Base-by-base conservation (phyloP, 2,329 filamentous ascomycete species). In the Lecanosticta acicola region DNA sequence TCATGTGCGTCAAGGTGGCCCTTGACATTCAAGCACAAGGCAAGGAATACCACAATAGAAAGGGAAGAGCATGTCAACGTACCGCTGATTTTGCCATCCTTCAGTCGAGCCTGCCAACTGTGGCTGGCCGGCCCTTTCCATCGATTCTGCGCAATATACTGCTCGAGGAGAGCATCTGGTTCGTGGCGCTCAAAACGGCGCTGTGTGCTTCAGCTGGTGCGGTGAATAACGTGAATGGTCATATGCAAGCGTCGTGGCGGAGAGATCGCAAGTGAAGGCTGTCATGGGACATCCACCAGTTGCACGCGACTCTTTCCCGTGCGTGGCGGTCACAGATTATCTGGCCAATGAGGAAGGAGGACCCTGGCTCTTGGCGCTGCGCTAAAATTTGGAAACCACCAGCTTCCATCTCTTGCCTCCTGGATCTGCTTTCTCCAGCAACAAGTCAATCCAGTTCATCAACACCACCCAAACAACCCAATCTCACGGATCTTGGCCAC, bases 401-500 rank as follows among this genome's bases (percentile, higher is more conserved):
- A 29, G 24, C 24, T 29, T 29, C 24, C 11, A 11, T 5, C 5
- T 5, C 5, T 11, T 11, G 11, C 49, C 50, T 46, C 47, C 41
- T 43, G 48, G 47, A 50, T 58, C 49, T 42, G 48, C 48, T 48
- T n/a, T n/a, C n/a, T n/a, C 55, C 55, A 58, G 57, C 58, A 58
- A 53, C 55, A 49, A 39, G 46, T 52, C 51, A 51, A 49, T 41
- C 44, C 45, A 50, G 49, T 52, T 46, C 48, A 50, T 34, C 49
- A 40, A 48, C 44, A 46, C 33, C 49, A 46, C 21, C 17, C 45
- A 48, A 51, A 46, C 43, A 52, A 49, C 51, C 55, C 57, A 53
- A 37, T 39, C 39, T 38, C 46, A 43, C 51, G 45, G 41, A 59
- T 53, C 54, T 59, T 59, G 65, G 64, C 65, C 65, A 67, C 65